Conservation (phyloP, 371 early-diverging fungal species). For the Fennellomyces sp. region DNA sequence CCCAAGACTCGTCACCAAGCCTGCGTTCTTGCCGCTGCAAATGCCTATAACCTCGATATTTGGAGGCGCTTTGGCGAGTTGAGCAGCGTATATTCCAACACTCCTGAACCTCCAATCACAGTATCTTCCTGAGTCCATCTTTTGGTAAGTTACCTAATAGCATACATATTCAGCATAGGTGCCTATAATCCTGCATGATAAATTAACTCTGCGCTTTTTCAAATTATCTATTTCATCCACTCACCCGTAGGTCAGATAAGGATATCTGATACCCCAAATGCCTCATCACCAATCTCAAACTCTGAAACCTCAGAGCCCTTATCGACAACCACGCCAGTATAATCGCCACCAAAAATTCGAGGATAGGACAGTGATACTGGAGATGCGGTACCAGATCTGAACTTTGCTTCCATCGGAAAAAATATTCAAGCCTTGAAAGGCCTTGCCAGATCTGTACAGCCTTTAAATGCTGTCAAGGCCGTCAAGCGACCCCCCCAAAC, state of each 20-base stretch:
- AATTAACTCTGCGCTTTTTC: too few species aligned
- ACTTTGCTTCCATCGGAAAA: slow-evolving; percentile 65
- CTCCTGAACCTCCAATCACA: slow-evolving; percentile 63
- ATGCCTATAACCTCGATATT: slow-evolving; percentile 63
- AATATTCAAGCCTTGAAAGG: too few species aligned
- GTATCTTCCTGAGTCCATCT: slow-evolving; percentile 16
- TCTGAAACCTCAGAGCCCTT: slow-evolving; percentile 36
- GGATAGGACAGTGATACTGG: not conserved
- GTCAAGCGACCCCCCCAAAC: too few species aligned
- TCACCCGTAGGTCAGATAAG: slow-evolving; percentile 11
- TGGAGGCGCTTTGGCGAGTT: slow-evolving; percentile 58
- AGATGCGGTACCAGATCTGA: slow-evolving; percentile 27
- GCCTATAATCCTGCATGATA: slow-evolving; percentile 32
- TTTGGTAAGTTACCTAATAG: slow-evolving; percentile 18
- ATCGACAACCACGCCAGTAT: slow-evolving; percentile 42
- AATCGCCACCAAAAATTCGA: slow-evolving; percentile 49
- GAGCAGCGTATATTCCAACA: slow-evolving; percentile 64
- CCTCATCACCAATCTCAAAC: slow-evolving; percentile 52
- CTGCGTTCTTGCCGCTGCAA: slow-evolving; percentile 56
- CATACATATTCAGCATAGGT: slow-evolving; percentile 52
- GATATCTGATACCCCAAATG: slow-evolving; percentile 44
- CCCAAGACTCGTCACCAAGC: slow-evolving; percentile 55
- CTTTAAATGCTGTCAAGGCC: too few species aligned
- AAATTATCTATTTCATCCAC: not conserved
- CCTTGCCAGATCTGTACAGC: too few species aligned